Percentiles rank a stretch among this genome's conserved stretches.
Conservation (phyloP, 208 protist genomes). For the Leptomonas pyrrhocoris region DNA sequence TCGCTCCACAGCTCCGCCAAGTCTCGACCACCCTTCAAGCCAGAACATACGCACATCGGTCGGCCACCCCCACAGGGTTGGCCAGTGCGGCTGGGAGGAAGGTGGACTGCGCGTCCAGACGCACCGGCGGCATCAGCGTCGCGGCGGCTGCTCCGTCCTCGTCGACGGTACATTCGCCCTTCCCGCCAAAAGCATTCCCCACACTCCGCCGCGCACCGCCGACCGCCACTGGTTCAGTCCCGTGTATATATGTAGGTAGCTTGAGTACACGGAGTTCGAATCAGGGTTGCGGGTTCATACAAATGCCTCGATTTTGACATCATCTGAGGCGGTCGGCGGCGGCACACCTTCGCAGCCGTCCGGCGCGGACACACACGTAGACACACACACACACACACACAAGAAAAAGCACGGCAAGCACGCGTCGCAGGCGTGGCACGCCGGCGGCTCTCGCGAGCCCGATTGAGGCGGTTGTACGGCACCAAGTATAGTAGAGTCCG, state of each 20-base stretch:
- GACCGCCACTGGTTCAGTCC: conserved; percentile 30
- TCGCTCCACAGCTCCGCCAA: conserved; percentile 1
- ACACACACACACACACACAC: conserved; percentile 20
- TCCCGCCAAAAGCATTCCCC: too few relatives aligned
- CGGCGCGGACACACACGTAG: not conserved
- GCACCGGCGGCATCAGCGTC: not conserved
- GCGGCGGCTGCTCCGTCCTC: too few relatives aligned
- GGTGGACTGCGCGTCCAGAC: not conserved
- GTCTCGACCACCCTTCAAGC: conserved; percentile 24
- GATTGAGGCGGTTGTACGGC: conserved; percentile 18
- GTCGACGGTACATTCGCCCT: too few relatives aligned
- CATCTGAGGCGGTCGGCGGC: not conserved
- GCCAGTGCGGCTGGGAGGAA: too few relatives aligned
- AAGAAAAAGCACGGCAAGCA: not conserved
- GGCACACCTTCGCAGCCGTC: too few relatives aligned
- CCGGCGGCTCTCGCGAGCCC: conserved; percentile 13
- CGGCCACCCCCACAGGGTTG: not conserved
- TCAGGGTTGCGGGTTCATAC: conserved; percentile 57
- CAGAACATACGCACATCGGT: conserved; percentile 5
- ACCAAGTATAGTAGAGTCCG: conserved; percentile 14
- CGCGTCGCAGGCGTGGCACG: not conserved
- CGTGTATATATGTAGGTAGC: conserved; percentile 55
- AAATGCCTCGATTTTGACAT: conserved; percentile 54
- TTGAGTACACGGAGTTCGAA: conserved; percentile 55
- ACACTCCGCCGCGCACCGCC: too few relatives aligned